phyloP scores from a whole-genome alignment of 1,284 basidiomycete genomes.

The Apiotrichum mycotoxinovorans region DNA sequence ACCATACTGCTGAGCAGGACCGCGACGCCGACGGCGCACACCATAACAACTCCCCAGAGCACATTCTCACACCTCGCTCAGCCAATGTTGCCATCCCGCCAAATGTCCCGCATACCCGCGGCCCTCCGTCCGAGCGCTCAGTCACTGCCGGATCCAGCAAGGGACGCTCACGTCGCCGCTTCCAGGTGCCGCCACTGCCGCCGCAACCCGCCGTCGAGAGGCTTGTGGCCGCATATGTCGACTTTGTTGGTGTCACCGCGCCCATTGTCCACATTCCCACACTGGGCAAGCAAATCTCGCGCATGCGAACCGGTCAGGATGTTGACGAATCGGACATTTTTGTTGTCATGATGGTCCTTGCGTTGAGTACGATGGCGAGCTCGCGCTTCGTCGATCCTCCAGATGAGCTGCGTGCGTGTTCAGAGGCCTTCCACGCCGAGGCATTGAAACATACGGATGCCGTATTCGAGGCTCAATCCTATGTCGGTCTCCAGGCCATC shows the following conservation, averaged over 20 bases:
- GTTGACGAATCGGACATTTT: slow-evolving; percentile 50
- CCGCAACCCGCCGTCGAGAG: slow-evolving; percentile 50
- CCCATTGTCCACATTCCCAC: slow-evolving; percentile 51
- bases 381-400: slow-evolving; percentile 50
- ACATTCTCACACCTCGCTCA: slow-evolving; percentile 22
- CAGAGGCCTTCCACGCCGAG: slow-evolving; percentile 51
- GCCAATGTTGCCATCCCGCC: slow-evolving; percentile 5
- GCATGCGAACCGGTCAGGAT: slow-evolving; percentile 40
- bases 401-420: slow-evolving; percentile 50
- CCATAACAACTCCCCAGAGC: slow-evolving; percentile 15
- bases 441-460: slow-evolving; percentile 51
- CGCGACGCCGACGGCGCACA: slow-evolving; percentile 7
- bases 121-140: slow-evolving; percentile 13
- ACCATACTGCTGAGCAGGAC: slow-evolving; percentile 7
- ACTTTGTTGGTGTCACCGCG: slow-evolving; percentile 51
- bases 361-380: slow-evolving; percentile 51
- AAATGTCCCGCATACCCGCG: slow-evolving; percentile 4
- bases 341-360: slow-evolving; percentile 52
- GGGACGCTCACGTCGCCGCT: slow-evolving; percentile 23
- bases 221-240: slow-evolving; percentile 51
- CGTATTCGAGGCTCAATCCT: slow-evolving; percentile 48
- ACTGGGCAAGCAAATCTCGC: slow-evolving; percentile 45
- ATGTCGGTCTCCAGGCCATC: slow-evolving; percentile 51
- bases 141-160: slow-evolving; percentile 17
- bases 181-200: slow-evolving; percentile 48